phyloP scores from a whole-genome alignment of 164 flowering plant genomes.

The Macadamia integrifolia region DNA sequence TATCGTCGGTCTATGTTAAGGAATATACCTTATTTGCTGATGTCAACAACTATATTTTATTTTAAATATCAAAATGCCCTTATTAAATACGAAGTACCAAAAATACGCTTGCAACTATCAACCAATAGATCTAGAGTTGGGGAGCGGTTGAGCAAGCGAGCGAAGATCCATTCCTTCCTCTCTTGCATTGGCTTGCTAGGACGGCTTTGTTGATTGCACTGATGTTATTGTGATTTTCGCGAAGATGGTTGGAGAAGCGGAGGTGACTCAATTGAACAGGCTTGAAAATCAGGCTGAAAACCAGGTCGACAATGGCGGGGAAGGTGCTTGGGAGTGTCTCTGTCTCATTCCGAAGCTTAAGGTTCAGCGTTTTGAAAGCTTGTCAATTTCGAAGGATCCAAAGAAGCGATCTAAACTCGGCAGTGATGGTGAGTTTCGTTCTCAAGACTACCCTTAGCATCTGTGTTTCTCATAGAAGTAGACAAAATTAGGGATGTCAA shows the following conservation, averaged over 20 bases:
- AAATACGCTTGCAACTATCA: too few relatives aligned
- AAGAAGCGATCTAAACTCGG: constrained; percentile 74
- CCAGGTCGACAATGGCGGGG: constrained; percentile 94
- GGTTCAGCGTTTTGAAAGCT: constrained; percentile 74
- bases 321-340: constrained; percentile 93
- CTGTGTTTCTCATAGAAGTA: constrained; percentile 66
- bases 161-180: too few relatives aligned
- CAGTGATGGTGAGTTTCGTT: constrained; percentile 46
- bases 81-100: too few relatives aligned
- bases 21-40: too few relatives aligned
- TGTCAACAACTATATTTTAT: too few relatives aligned
- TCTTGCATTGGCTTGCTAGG: too few relatives aligned
- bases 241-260: constrained; percentile 77
- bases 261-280: constrained; percentile 33
- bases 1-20: too few relatives aligned
- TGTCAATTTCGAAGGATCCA: constrained; percentile 65
- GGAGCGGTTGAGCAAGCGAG: neutral
- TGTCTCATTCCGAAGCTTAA: constrained; percentile 77
- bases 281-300: constrained; percentile 37
- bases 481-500: too few relatives aligned
- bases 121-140: too few relatives aligned
- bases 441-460: constrained; percentile 26
- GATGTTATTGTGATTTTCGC: neutral
- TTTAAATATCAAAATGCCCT: too few relatives aligned
- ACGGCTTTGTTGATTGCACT: too few relatives aligned